These are phyloP conservation scores for Tulasnella sp. DNA, from an alignment of 768 basidiomycete genomes.

Conservation along the genomic window DNA sequence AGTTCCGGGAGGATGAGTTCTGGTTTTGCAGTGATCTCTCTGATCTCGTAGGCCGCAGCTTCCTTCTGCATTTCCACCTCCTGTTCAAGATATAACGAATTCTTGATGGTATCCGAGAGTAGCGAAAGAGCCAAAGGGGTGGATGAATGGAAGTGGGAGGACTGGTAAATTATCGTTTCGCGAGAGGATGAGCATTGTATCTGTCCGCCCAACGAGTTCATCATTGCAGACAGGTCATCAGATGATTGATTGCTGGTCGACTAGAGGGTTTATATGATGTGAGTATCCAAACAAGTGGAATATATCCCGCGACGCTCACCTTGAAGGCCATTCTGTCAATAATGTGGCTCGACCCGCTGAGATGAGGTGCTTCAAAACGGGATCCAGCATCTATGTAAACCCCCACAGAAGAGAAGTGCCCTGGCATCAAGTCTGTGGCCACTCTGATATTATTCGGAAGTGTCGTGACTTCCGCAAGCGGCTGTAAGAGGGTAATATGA, in stretches of 20 bases:
- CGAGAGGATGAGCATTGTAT: slow-evolving; percentile 83
- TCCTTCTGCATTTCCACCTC: slow-evolving; percentile 77
- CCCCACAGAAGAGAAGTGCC: slow-evolving; percentile 88
- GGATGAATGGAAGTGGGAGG: slow-evolving; percentile 76
- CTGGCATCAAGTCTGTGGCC: slow-evolving; percentile 79
- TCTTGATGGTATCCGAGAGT: slow-evolving; percentile 80
- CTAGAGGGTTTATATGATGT: slow-evolving; percentile 30
- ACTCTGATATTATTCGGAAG: slow-evolving; percentile 85
- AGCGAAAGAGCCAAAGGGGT: slow-evolving; percentile 74
- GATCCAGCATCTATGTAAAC: slow-evolving; percentile 90
- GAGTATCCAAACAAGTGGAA: slow-evolving; percentile 2
- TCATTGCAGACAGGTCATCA: slow-evolving; percentile 64
- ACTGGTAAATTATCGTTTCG: slow-evolving; percentile 97
- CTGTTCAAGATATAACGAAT: slow-evolving; percentile 58
- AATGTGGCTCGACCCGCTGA: slow-evolving; percentile 79
- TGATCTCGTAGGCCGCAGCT: slow-evolving; percentile 79
- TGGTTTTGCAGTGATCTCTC: slow-evolving; percentile 77
- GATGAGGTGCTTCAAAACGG: slow-evolving; percentile 64
- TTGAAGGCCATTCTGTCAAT: slow-evolving; percentile 95
- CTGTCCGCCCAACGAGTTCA: slow-evolving; percentile 79
- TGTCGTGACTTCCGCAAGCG: slow-evolving; percentile 75
- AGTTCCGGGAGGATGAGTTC: slow-evolving; percentile 89
- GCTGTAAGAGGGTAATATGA: slow-evolving; percentile 14
- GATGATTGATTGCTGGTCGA: slow-evolving; percentile 58
- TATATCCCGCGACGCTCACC: slow-evolving; percentile 32